Evolutionary conservation across 805 yeast genomes (phyloP).

Genomic region (Cyberlindnera xishuangbannaensis): DNA sequence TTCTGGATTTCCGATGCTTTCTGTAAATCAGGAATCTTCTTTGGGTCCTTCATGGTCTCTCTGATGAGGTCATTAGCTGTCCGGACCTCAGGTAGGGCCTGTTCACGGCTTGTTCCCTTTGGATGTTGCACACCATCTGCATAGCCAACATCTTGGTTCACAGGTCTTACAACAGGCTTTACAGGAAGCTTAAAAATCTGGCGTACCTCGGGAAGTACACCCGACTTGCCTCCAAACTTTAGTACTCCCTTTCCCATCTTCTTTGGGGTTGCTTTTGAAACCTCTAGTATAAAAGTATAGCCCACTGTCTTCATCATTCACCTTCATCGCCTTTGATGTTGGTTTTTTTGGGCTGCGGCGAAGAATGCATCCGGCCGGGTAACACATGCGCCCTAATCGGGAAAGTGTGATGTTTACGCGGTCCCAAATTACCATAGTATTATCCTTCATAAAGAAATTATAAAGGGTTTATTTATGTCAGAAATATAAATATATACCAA

Average conservation of each 20-base stretch:
- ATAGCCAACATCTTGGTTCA: conserved; percentile 54
- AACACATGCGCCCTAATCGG: no score
- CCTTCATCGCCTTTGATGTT: no score
- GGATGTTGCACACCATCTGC: conserved; percentile 71
- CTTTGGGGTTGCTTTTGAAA: no score
- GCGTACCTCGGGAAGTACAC: conserved; percentile 75
- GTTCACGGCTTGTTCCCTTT: conserved; percentile 51
- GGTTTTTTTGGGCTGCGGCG: no score
- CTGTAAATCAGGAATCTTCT: conserved; percentile 22
- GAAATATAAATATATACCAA: no score
- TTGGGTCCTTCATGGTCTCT: conserved; percentile 45
- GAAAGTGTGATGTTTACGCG: no score
- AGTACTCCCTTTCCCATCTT: conserved; percentile 45
- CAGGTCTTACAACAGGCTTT: conserved; percentile 34
- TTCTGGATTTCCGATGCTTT: conserved; percentile 23
- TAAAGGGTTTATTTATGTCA: no score
- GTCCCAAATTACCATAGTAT: no score
- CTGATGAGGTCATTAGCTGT: conserved; percentile 57
- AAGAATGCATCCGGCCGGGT: no score
- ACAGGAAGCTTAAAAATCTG: conserved; percentile 64
- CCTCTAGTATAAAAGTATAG: no score
- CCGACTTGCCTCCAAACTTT: conserved; percentile 57
- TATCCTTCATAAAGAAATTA: no score
- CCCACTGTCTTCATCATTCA: no score
- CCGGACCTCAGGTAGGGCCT: conserved; percentile 44